phyloP scores from a whole-genome alignment of 2,329 filamentous ascomycete genomes.

The Verticillium tricorpus region DNA sequence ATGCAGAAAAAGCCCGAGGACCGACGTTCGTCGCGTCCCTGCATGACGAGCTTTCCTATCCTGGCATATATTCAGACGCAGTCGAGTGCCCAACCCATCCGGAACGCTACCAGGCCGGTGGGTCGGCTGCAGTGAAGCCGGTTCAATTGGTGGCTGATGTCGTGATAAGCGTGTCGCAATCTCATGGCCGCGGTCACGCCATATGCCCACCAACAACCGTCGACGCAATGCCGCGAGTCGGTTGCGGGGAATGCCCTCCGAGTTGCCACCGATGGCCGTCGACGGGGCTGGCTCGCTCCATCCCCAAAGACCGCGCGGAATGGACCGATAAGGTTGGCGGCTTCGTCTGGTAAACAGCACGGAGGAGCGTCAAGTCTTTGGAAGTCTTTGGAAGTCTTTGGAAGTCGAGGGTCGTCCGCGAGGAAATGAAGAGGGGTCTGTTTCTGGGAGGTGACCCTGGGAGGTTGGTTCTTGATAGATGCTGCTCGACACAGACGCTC shows the following conservation, averaged over 20 bases:
- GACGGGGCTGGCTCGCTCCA: background rate
- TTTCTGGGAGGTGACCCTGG: too few relatives aligned
- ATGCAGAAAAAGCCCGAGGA: background rate
- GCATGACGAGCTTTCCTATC: background rate
- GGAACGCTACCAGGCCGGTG: background rate
- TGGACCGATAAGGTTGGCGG: background rate
- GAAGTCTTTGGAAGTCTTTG: too few relatives aligned
- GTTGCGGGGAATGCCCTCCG: background rate
- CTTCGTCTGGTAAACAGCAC: background rate
- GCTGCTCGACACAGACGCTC: background rate
- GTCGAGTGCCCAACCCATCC: background rate
- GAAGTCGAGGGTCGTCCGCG: too few relatives aligned
- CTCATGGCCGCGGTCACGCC: slow-evolving; percentile 13
- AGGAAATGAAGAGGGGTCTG: too few relatives aligned
- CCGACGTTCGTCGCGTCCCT: background rate
- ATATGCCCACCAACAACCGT: slow-evolving; percentile 3
- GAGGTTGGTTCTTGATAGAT: background rate
- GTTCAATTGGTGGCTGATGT: slow-evolving; percentile 5
- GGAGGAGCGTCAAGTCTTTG: background rate
- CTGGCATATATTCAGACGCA: background rate
- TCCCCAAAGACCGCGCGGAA: background rate
- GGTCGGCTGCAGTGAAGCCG: background rate
- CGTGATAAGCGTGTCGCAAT: slow-evolving; percentile 9
- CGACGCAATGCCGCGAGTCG: background rate
- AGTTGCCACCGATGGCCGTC: background rate